Evolutionary conservation across 352 stramenopile species (phyloP).

Genomic region (Pythium folliculosum): DNA sequence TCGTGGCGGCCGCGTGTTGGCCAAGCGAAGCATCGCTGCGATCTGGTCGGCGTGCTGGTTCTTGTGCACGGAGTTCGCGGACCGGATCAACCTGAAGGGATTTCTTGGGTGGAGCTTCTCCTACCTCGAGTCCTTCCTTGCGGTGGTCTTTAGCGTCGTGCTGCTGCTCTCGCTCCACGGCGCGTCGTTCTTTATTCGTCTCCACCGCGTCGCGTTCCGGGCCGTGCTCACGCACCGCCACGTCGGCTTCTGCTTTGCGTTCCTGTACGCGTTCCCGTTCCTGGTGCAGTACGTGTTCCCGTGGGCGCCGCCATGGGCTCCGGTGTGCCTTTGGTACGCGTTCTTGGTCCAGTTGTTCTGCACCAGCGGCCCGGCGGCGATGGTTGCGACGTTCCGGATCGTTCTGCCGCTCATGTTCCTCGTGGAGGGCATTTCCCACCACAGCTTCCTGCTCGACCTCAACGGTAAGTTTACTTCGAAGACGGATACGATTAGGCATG

Average conservation of each 20-base stretch:
- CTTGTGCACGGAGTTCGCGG: conserved; percentile 30
- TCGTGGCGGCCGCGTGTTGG: conserved; percentile 11
- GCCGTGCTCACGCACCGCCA: conserved; percentile 82
- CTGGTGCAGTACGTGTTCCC: conserved; percentile 88
- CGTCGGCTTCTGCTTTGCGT: conserved; percentile 87
- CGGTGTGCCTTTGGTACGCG: conserved; percentile 89
- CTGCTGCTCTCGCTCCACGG: conserved; percentile 70
- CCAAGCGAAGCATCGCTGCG: conserved; percentile 6
- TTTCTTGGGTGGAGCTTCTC: conserved; percentile 39
- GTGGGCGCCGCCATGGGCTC: conserved; percentile 86
- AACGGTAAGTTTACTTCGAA: conserved; percentile 55
- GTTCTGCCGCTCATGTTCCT: conserved; percentile 85
- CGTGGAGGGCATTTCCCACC: conserved; percentile 85
- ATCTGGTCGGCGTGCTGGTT: conserved; percentile 17
- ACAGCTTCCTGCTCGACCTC: conserved; percentile 89
- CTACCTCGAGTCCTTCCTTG: conserved; percentile 68
- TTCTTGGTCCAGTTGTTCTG: conserved; percentile 90
- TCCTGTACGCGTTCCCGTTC: conserved; percentile 87
- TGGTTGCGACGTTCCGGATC: conserved; percentile 86
- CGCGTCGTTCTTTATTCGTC: conserved; percentile 73
- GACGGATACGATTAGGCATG: not conserved
- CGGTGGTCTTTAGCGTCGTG: conserved; percentile 67
- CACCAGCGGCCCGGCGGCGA: conserved; percentile 77
- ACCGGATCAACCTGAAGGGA: conserved; percentile 53
- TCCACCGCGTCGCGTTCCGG: conserved; percentile 82